These are phyloP conservation scores for Fomes fomentarius DNA, from an alignment of 1,284 basidiomycete genomes.

Conservation along the genomic window DNA sequence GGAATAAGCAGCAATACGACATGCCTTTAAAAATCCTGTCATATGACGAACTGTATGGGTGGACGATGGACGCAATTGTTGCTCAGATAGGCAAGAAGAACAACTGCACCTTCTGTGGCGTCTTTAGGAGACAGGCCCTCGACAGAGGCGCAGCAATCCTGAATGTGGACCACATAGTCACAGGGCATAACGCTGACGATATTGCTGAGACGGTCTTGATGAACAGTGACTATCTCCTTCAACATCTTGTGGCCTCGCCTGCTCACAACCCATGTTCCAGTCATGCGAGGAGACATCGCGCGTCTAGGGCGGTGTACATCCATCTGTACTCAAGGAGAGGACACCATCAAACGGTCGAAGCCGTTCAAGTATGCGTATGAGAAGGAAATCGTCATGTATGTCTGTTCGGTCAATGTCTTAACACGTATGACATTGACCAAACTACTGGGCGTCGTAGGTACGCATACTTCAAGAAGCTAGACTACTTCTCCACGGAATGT, in stretches of 20 bases:
- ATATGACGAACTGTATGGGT: constrained; percentile 96
- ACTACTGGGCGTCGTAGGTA: constrained; percentile 74
- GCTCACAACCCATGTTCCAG: constrained; percentile 43
- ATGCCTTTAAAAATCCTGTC: constrained; percentile 96
- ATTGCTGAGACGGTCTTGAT: constrained; percentile 98
- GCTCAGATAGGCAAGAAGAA: constrained; percentile 95
- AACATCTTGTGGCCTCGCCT: neutral
- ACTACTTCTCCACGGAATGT: constrained; percentile 99
- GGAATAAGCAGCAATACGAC: constrained; percentile 94
- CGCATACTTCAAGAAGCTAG: constrained; percentile 97
- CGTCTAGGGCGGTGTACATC: constrained; percentile 92
- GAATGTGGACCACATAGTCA: constrained; percentile 96
- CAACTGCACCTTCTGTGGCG: constrained; percentile 99
- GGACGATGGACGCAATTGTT: constrained; percentile 99
- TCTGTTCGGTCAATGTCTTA: neutral
- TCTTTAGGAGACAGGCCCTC: constrained; percentile 94
- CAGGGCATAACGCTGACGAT: constrained; percentile 98
- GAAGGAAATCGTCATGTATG: constrained; percentile 98
- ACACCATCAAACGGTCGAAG: constrained; percentile 95
- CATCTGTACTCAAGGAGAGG: constrained; percentile 92
- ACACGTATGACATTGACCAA: too few relatives aligned
- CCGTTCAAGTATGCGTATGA: constrained; percentile 99
- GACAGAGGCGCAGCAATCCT: constrained; percentile 92
- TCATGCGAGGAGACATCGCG: constrained; percentile 97
- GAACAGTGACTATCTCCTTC: constrained; percentile 79